phyloP scores from a whole-genome alignment of 2,329 filamentous ascomycete genomes.

The Phialophora verrucosa region DNA sequence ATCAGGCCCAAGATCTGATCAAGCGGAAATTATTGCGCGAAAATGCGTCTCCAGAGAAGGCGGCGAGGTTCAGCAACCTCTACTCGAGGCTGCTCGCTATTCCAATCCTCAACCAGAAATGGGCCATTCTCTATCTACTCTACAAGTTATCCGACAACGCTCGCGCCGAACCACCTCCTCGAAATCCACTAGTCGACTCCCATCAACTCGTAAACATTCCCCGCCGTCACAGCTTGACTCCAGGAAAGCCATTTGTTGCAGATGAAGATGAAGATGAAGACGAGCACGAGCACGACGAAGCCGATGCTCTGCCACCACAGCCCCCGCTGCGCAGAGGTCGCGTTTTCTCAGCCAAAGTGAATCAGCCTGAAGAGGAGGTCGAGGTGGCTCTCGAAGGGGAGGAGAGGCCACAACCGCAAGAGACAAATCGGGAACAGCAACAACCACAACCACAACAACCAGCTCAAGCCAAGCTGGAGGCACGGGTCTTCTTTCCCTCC shows the following conservation, averaged over 20 bases:
- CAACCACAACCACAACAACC: conserved; percentile 7
- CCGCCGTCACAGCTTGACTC: conserved; percentile 24
- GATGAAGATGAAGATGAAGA: conserved; percentile 28
- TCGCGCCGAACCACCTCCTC: conserved; percentile 55
- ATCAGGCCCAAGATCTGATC: conserved; percentile 91
- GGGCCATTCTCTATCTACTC: conserved; percentile 91
- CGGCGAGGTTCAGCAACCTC: conserved; percentile 84
- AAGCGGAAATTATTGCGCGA: conserved; percentile 83
- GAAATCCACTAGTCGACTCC: conserved; percentile 48
- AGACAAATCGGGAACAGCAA: conserved; percentile 8
- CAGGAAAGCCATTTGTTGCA: conserved; percentile 19
- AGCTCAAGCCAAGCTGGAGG: conserved; percentile 19
- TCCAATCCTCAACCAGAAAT: conserved; percentile 92
- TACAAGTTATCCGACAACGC: conserved; percentile 76
- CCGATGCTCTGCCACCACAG: conserved; percentile 1
- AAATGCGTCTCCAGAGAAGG: conserved; percentile 74
- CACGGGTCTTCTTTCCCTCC: conserved; percentile 51
- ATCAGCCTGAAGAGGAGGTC: conserved; percentile 14
- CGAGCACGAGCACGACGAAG: conserved; percentile 6
- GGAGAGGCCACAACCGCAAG: not conserved
- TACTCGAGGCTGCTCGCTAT: conserved; percentile 89
- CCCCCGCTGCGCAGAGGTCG: conserved; percentile 1
- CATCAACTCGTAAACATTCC: conserved; percentile 43
- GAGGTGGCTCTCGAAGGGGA: conserved; percentile 19
- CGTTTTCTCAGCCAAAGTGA: conserved; percentile 13